Evolutionary conservation across 2,329 filamentous ascomycete genomes (phyloP).

Genomic region (Colletotrichum sp.): DNA sequence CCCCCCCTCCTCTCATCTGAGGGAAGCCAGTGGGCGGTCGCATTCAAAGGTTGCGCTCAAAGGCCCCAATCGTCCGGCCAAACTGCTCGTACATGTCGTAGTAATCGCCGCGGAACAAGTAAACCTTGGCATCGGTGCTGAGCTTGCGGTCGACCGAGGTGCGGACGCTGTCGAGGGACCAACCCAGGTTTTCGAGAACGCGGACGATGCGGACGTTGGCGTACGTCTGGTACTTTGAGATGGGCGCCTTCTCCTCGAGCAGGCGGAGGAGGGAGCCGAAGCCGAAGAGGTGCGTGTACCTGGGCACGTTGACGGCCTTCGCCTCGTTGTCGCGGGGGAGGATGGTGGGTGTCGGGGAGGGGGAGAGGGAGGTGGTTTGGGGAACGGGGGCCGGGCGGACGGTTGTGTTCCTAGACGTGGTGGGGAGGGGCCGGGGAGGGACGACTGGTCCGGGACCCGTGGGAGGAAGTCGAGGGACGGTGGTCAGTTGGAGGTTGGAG

Average conservation of each 20-base stretch:
- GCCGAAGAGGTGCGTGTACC: background rate
- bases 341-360: background rate
- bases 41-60: background rate
- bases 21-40: background rate
- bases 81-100: background rate
- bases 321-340: background rate
- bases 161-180: background rate
- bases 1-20: background rate
- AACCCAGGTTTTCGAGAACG: background rate
- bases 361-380: background rate
- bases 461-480: background rate
- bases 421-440: background rate
- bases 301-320: background rate
- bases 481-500: background rate
- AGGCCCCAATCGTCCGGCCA: accelerated
- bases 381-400: background rate
- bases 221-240: constrained; percentile 7
- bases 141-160: background rate
- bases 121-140: accelerated
- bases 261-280: constrained; percentile 11
- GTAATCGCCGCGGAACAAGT: background rate
- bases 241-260: background rate
- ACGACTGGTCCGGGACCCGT: background rate
- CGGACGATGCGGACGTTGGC: constrained; percentile 8
- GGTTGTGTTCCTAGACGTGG: accelerated